phyloP scores from a whole-genome alignment of 345 rosid species.

The Crucihimalaya himalaica region DNA sequence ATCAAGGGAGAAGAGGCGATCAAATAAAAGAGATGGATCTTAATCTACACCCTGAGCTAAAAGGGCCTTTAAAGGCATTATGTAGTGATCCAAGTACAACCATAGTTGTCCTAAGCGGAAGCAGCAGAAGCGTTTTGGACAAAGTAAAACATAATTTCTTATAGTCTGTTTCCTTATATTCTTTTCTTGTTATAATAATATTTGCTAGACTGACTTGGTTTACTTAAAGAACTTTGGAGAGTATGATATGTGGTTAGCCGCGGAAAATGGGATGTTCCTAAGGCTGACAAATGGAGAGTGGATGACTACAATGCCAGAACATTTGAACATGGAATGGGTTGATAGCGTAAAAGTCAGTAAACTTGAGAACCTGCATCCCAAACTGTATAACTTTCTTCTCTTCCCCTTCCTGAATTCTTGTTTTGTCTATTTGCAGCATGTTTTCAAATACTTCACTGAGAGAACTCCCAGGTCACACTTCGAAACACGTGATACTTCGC shows the following conservation, averaged over 20 bases:
- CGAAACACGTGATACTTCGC: constrained; percentile 86
- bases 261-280: constrained; percentile 97
- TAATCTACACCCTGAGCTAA: constrained; percentile 82
- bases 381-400: constrained; percentile 11
- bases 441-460: constrained; percentile 92
- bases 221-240: constrained; percentile 71
- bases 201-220: constrained; percentile 13
- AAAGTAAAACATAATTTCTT: constrained; percentile 48
- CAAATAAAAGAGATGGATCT: constrained; percentile 98
- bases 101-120: constrained; percentile 89
- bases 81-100: constrained; percentile 81
- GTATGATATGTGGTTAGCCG: constrained; percentile 94
- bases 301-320: constrained; percentile 99
- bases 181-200: background rate
- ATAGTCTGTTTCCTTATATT: background rate
- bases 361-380: background rate
- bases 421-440: constrained; percentile 68
- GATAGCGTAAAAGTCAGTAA: constrained; percentile 88
- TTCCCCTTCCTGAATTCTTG: constrained; percentile 28
- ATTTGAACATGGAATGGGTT: constrained; percentile 98
- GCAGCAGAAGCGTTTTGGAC: constrained; percentile 72
- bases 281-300: constrained; percentile 80
- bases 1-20: constrained; percentile 87
- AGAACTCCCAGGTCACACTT: constrained; percentile 95
- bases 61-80: constrained; percentile 63